Percentiles rank a stretch among this genome's conserved stretches.
These are phyloP conservation scores for Calonectria ilicicola DNA, from an alignment of 2,329 filamentous ascomycete species.

Conservation along the genomic window DNA sequence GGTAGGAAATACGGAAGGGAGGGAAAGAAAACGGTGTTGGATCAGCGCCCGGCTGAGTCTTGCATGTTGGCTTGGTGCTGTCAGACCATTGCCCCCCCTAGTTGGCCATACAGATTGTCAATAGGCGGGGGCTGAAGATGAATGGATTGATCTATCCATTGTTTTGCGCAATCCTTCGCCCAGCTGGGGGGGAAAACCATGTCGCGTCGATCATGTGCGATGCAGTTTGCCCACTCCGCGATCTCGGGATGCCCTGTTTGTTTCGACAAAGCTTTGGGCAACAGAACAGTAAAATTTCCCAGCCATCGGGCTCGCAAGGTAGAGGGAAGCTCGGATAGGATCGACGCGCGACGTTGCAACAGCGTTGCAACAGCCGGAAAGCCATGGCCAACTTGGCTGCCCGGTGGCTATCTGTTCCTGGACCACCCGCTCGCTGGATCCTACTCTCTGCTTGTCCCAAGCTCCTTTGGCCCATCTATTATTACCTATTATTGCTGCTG, in stretches of 20 bases:
- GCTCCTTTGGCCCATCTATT: slow-evolving; percentile 15
- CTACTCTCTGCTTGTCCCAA: slow-evolving; percentile 14
- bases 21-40: slow-evolving; percentile 12
- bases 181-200: slow-evolving; percentile 18
- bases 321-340: slow-evolving; percentile 37
- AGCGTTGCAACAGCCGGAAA: slow-evolving; percentile 24
- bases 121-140: slow-evolving; percentile 10
- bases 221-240: slow-evolving; percentile 23
- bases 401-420: slow-evolving; percentile 19
- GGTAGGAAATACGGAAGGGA: slow-evolving; percentile 13
- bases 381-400: slow-evolving; percentile 36
- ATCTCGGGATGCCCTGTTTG: slow-evolving; percentile 21
- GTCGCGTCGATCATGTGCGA: slow-evolving; percentile 24
- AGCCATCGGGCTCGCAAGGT: slow-evolving; percentile 20
- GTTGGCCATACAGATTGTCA: background rate
- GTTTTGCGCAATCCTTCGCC: slow-evolving; percentile 9
- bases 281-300: slow-evolving; percentile 12
- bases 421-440: slow-evolving; percentile 21
- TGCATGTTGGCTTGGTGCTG: slow-evolving; percentile 23
- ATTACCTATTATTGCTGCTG: slow-evolving; percentile 4
- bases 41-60: slow-evolving; percentile 29
- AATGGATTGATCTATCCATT: background rate
- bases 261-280: slow-evolving; percentile 28
- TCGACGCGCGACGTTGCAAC: slow-evolving; percentile 35
- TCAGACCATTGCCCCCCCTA: slow-evolving; percentile 13